Evolutionary conservation across 2,329 filamentous ascomycete genomes (phyloP), one percentile per base, ranked within the genome.

Genomic region (Dothistroma septosporum): DNA sequence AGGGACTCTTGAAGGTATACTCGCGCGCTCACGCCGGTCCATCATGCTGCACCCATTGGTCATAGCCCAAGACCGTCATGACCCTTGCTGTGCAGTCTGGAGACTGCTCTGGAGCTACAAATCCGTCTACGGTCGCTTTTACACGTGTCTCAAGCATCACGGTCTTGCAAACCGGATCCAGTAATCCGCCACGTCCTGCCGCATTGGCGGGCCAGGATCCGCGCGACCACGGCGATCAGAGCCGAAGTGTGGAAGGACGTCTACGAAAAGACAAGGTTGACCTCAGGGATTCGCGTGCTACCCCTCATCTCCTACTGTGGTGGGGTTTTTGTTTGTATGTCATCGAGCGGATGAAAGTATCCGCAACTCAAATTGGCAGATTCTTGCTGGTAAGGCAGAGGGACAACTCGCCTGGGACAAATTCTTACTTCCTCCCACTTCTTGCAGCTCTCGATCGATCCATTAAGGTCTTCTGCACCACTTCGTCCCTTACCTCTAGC

Each of bases 381-480:
- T 14, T 55, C 31, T 31, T 56, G 54, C 54, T 56, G 37, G 54
- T 56, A 14, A 44, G 24, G 32, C 31, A 48, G 55, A 22, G 55
- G 46, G 44, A 57, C 24, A 33, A 12, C 4, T 35, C 14, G 24
- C 21, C 50, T 16, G 50, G 9, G 16, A 21, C 50, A 31, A 31
- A 21, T 11, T 33, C 37, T 19, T 49, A 44, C 41, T 44, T 4
- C 28, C 9, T 22, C 22, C 4, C 37, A 53, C 33, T 28, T 37
- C 32, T 14, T 33, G 21, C 24, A 14, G 11, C 52, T 54, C 54
- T 48, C 8, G 41, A 22, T 52, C 33, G 28, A 49, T 49, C 60
- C 60, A 62, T 62, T 53, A 62, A 62, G 60, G 60, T 62, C 56
- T 19, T 50, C 56, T 28, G 50, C 21, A 21, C 24, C 24, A 46